These are phyloP conservation scores for Baorangia bicolor DNA, from an alignment of 768 basidiomycete genomes.

Conservation along the genomic window DNA sequence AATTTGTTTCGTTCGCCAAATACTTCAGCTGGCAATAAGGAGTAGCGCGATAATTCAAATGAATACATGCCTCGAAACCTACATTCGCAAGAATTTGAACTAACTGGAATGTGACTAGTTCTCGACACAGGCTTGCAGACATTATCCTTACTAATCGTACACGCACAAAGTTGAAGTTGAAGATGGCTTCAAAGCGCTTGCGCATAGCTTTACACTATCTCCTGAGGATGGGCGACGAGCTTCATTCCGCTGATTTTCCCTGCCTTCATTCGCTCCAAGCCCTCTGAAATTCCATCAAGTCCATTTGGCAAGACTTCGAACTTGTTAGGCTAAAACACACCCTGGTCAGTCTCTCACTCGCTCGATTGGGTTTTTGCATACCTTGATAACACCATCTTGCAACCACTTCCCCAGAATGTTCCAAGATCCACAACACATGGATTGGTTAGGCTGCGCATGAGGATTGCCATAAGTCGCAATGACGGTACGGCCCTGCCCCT, in stretches of 20 bases:
- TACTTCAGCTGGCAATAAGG: background rate
- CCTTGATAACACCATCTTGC: conserved; percentile 27
- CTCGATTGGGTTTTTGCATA: background rate
- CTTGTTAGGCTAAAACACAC: conserved; percentile 35
- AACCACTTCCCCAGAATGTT: conserved; percentile 23
- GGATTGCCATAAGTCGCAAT: conserved; percentile 28
- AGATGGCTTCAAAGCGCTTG: background rate
- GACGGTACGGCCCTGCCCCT: conserved; percentile 17
- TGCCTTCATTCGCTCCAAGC: conserved; percentile 36
- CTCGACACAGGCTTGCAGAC: background rate
- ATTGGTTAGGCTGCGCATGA: conserved; percentile 15
- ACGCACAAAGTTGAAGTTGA: background rate
- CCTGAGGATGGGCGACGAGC: conserved; percentile 42
- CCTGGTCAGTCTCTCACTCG: background rate
- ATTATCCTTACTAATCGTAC: conserved; percentile 17
- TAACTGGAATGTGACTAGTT: background rate
- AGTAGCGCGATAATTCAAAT: background rate
- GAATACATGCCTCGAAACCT: conserved; percentile 1
- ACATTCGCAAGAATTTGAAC: background rate
- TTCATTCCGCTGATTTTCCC: conserved; percentile 45
- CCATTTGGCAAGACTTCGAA: conserved; percentile 43
- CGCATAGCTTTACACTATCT: conserved; percentile 25
- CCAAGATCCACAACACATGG: conserved; percentile 22
- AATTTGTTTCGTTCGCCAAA: background rate
- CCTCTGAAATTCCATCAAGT: conserved; percentile 36